Percentiles rank a stretch among this genome's conserved stretches.
Evolutionary conservation across 192 early-diverging fungal genomes (phyloP).

Genomic region (Rhizophlyctis rosea): DNA sequence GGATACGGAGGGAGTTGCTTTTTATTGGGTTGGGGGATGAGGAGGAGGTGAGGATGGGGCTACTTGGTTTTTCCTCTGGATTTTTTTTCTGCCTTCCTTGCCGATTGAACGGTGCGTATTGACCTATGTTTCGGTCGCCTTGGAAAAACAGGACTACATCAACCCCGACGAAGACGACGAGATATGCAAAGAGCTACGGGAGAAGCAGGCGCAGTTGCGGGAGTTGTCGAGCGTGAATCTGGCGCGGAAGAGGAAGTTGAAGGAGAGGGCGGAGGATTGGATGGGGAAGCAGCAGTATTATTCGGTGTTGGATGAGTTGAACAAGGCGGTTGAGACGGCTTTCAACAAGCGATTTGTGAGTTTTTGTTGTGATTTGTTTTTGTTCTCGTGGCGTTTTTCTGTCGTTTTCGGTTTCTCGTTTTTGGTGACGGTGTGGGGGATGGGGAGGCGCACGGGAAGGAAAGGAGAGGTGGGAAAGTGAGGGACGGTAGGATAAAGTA

Average conservation of each 20-base stretch:
- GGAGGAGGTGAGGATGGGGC: constrained; percentile 57
- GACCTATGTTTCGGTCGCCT: no score
- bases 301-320: constrained; percentile 79
- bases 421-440: no score
- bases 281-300: constrained; percentile 87
- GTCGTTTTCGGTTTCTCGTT: no score
- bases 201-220: constrained; percentile 67
- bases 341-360: constrained; percentile 83
- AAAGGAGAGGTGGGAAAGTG: no score
- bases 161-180: constrained; percentile 37
- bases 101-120: no score
- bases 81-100: no score
- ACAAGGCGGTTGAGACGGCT: constrained; percentile 84
- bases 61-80: neutral
- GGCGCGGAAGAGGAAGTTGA: constrained; percentile 60
- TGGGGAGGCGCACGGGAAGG: no score
- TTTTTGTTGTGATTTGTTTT: no score
- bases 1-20: constrained; percentile 76
- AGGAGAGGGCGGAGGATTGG: constrained; percentile 66
- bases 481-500: no score
- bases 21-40: constrained; percentile 79
- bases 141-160: constrained; percentile 11
- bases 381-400: no score
- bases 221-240: constrained; percentile 67
- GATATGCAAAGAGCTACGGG: constrained; percentile 51